phyloP scores from a whole-genome alignment of 345 rosid species.

The Erysimum cheiranthoides region DNA sequence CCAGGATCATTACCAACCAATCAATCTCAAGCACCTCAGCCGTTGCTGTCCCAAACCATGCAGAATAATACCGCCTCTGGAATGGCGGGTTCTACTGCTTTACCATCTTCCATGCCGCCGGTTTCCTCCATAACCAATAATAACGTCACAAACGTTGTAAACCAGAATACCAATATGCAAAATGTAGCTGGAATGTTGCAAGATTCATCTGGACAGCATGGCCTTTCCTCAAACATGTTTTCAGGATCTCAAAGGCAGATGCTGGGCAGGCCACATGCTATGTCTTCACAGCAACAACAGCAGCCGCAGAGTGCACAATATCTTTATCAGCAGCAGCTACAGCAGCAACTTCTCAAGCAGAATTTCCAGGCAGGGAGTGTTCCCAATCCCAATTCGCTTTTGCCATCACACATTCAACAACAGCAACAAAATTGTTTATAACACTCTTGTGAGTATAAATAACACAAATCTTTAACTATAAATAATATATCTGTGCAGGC shows the following conservation, averaged over 20 bases:
- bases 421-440: constrained; percentile 71
- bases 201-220: constrained; percentile 69
- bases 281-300: constrained; percentile 71
- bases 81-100: constrained; percentile 68
- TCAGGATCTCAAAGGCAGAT: constrained; percentile 71
- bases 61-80: constrained; percentile 69
- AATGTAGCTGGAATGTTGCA: constrained; percentile 70
- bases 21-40: constrained; percentile 78
- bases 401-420: constrained; percentile 74
- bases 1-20: constrained; percentile 61
- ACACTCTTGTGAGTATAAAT: constrained; percentile 6
- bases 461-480: constrained; percentile 20
- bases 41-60: constrained; percentile 65
- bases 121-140: constrained; percentile 66
- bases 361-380: constrained; percentile 75
- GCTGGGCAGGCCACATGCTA: constrained; percentile 67
- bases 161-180: constrained; percentile 78
- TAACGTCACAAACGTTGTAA: constrained; percentile 51
- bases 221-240: constrained; percentile 58
- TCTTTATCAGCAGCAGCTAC: constrained; percentile 67
- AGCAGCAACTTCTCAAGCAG: constrained; percentile 70
- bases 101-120: constrained; percentile 66
- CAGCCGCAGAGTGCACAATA: constrained; percentile 69
- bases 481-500: constrained; percentile 36
- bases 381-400: constrained; percentile 58